phyloP scores from a whole-genome alignment of 1,284 basidiomycete genomes.

The Trichosporon asahii region DNA sequence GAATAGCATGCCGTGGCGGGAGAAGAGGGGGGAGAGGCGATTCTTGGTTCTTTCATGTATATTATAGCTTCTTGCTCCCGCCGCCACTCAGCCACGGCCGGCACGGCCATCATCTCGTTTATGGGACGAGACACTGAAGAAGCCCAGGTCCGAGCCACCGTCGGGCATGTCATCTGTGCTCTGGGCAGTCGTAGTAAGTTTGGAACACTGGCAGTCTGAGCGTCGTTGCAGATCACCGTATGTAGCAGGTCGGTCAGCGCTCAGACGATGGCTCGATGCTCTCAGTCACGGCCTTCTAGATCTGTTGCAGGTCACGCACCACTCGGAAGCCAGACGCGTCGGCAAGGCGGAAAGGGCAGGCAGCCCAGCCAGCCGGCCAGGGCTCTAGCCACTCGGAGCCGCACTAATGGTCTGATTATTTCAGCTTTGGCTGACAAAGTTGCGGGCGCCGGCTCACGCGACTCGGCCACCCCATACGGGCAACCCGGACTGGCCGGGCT shows the following conservation, averaged over 20 bases:
- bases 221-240: not conserved
- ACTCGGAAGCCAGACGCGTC: no score
- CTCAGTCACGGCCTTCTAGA: not conserved
- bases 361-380: no score
- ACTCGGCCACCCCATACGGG: not conserved
- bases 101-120: no score
- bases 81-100: not conserved
- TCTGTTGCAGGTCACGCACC: not conserved
- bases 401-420: not conserved
- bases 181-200: no score
- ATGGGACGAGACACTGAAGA: not conserved
- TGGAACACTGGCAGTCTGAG: not conserved
- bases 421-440: not conserved
- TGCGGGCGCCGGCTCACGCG: not conserved
- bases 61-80: not conserved
- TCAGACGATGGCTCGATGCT: not conserved
- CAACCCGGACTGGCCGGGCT: not conserved
- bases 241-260: not conserved
- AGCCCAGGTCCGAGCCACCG: not conserved
- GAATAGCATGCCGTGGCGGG: no score
- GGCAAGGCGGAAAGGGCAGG: no score
- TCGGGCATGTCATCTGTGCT: no score
- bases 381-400: no score
- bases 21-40: no score
- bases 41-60: not conserved